Conservation (phyloP, 1,284 basidiomycete genomes). For the Kalmanozyma brasiliensis region DNA sequence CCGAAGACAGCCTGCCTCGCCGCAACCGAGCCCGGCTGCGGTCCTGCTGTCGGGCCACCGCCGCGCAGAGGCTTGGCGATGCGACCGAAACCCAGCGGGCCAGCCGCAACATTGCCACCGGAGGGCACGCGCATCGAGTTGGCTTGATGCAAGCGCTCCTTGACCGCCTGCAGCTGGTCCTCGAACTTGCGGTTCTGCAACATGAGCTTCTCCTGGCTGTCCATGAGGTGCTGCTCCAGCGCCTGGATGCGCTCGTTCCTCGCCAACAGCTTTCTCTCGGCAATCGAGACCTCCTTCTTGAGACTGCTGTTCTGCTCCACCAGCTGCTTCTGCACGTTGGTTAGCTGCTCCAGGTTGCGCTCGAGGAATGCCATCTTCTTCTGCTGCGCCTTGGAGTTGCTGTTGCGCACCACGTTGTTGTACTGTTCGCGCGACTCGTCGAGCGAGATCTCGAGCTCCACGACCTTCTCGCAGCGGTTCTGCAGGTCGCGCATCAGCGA, state of each 20-base stretch:
- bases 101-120: conserved; percentile 57
- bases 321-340: conserved; percentile 96
- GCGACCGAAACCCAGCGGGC: conserved; percentile 84
- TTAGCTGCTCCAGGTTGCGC: conserved; percentile 94
- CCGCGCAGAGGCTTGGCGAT: conserved; percentile 97
- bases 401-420: conserved; percentile 96
- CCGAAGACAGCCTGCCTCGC: conserved; percentile 37
- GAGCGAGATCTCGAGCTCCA: conserved; percentile 97
- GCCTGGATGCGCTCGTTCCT: conserved; percentile 89
- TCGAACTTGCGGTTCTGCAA: conserved; percentile 96
- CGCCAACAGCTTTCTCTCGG: conserved; percentile 93
- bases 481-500: conserved; percentile 98
- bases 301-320: conserved; percentile 97
- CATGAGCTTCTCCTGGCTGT: conserved; percentile 89
- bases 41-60: conserved; percentile 70
- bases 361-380: conserved; percentile 99
- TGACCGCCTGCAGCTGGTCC: conserved; percentile 87
- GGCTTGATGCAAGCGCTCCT: conserved; percentile 89
- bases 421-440: conserved; percentile 99
- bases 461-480: conserved; percentile 99
- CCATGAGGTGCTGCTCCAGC: conserved; percentile 88
- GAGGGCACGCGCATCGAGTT: conserved; percentile 74
- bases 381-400: conserved; percentile 97
- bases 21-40: conserved; percentile 42
- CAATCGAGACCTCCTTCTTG: conserved; percentile 97